Percentiles rank a stretch among this genome's conserved stretches.
phyloP scores from a whole-genome alignment of 352 stramenopile genomes.

The Globisporangium cystogenes region DNA sequence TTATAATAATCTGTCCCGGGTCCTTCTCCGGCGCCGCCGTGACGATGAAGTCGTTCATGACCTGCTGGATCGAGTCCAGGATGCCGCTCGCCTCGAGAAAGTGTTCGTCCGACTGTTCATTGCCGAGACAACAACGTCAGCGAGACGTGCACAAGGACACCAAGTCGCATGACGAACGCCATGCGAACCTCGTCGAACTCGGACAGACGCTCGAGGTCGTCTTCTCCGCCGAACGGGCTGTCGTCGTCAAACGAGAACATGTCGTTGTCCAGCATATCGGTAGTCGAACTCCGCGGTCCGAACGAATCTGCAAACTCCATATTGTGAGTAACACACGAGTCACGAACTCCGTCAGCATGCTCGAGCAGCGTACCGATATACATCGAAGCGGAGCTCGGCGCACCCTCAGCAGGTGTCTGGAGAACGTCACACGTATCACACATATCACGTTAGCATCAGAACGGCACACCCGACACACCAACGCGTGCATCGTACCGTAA shows the following conservation, averaged over 20 bases:
- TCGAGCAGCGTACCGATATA: constrained; percentile 11
- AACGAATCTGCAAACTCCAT: constrained; percentile 28
- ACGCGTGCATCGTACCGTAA: constrained; percentile 1
- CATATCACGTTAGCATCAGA: neutral
- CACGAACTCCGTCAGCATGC: neutral
- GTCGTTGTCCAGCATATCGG: constrained; percentile 10
- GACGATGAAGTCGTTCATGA: constrained; percentile 59
- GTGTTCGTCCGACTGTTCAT: constrained; percentile 48
- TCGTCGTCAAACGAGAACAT: constrained; percentile 47
- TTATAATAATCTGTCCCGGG: constrained; percentile 56
- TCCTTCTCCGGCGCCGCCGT: constrained; percentile 20
- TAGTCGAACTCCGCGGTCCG: constrained; percentile 39
- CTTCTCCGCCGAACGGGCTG: constrained; percentile 32
- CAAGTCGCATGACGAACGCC: too few relatives aligned
- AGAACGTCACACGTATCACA: neutral
- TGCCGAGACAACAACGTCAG: neutral
- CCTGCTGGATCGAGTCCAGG: constrained; percentile 77
- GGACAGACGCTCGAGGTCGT: constrained; percentile 57
- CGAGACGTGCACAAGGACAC: too few relatives aligned
- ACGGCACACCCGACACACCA: neutral
- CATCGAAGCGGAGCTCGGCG: constrained; percentile 30
- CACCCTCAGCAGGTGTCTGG: constrained; percentile 11
- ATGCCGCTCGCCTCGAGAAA: constrained; percentile 74
- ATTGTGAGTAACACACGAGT: neutral
- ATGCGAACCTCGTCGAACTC: constrained; percentile 62